Evolutionary conservation across 129 eudicot genomes (phyloP), one percentile per base, ranked within the genome.

Genomic region (Ambrosia artemisiifolia): DNA sequence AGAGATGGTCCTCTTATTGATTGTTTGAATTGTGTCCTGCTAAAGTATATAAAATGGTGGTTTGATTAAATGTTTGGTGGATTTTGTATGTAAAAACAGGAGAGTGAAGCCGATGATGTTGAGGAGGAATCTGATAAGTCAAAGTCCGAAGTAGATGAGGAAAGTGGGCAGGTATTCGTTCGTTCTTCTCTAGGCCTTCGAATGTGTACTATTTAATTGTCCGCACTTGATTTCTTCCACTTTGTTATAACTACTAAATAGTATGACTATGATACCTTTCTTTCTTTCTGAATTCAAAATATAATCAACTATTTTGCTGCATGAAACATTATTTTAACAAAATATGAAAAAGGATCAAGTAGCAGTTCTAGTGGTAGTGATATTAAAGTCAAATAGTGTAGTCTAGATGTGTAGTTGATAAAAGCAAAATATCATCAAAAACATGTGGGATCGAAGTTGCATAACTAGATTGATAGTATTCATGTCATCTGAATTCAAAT

Each of bases 111-210:
- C 18, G 98, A 87, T 11, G 97, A 64, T 20, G 96, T 81, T 11
- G 98, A 89, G 40, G 67, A 61, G 46, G 98, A 85, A 50, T 89
- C 96, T 70, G 98, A 92, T 53, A 92, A 60, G 85, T 92, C 97
- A 6, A 84, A 82, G 73, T 88, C 97, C 50, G 97, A 92, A 77
- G 85, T 89, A 32, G 96, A 88, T 1, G 92, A 86, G 65, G 98
- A 80, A 72, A 90, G 97, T 70, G 95, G 82, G 48, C 91, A 91
- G 91, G 97, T 90, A 75, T 32, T 65, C 20, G 56, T 8, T 62
- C 35, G 13, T 46, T 42, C 14, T 11, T 40, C 5, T 59, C 10
- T 60, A 28, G 30, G 42, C 7, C 30, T 59, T 32, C 28, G 60
- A 54, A 8, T 54, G 60, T 54, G 32, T n/a, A n/a, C n/a, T n/a